Percentiles rank a stretch among this genome's conserved stretches.
These are phyloP conservation scores for Mycena vulgaris DNA, from an alignment of 768 basidiomycete genomes.

Conservation along the genomic window DNA sequence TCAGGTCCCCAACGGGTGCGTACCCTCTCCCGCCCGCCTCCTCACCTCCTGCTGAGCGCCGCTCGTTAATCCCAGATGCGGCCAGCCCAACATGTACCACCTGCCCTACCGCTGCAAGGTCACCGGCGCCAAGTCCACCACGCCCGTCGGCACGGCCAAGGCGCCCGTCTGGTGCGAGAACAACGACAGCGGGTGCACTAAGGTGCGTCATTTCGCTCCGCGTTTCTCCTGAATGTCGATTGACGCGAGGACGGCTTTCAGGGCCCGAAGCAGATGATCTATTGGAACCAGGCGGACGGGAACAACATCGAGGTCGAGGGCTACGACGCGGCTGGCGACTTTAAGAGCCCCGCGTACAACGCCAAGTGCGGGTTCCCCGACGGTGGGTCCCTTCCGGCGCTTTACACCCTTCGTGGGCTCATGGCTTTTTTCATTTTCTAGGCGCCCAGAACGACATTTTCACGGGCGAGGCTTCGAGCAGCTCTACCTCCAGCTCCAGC, in stretches of 20 bases:
- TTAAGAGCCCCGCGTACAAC: conserved; percentile 67
- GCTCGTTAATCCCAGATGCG: conserved; percentile 59
- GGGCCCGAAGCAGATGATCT: conserved; percentile 71
- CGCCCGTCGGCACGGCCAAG: conserved; percentile 57
- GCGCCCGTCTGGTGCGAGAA: conserved; percentile 70
- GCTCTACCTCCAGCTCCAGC: background rate
- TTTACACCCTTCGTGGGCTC: too few species aligned
- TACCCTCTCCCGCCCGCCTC: conserved; percentile 1
- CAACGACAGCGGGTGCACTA: conserved; percentile 56
- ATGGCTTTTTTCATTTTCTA: conserved; percentile 31
- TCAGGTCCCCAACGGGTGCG: conserved; percentile 60
- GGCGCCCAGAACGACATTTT: conserved; percentile 65
- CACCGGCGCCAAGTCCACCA: conserved; percentile 57
- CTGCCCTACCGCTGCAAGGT: conserved; percentile 65
- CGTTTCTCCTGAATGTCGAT: background rate
- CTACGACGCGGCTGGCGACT: conserved; percentile 52
- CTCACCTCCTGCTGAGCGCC: background rate
- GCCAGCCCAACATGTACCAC: conserved; percentile 69
- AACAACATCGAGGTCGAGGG: conserved; percentile 65
- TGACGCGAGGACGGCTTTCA: conserved; percentile 22
- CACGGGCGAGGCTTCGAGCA: conserved; percentile 31
- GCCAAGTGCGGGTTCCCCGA: conserved; percentile 62
- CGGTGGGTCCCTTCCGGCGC: conserved; percentile 51
- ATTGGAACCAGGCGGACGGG: conserved; percentile 66
- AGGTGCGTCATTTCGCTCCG: conserved; percentile 7